Percentiles rank a stretch among this genome's conserved stretches.
Conservation (phyloP, 2,329 filamentous ascomycete genomes). For the Clarireedia homoeocarpa region DNA sequence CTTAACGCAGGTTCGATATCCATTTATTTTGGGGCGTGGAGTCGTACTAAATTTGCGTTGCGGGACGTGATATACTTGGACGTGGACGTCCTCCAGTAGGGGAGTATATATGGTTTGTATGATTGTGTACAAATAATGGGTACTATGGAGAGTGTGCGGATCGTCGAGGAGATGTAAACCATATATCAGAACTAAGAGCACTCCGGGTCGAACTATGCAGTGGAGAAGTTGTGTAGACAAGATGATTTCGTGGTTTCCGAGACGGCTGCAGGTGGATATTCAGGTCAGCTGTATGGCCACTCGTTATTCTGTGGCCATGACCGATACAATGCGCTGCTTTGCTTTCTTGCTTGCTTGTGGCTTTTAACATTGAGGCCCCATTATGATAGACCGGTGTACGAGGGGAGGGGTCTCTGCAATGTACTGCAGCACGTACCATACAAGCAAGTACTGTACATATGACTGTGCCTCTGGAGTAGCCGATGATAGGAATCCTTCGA, state of each 20-base stretch:
- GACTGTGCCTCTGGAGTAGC: conserved; percentile 20
- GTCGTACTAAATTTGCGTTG: conserved; percentile 8
- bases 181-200: background rate
- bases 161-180: background rate
- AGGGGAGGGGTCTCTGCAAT: background rate
- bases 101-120: background rate
- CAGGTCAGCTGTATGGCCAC: background rate
- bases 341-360: conserved; percentile 1
- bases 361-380: conserved; percentile 2
- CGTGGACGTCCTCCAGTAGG: background rate
- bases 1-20: conserved; percentile 4
- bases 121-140: background rate
- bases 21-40: conserved; percentile 8
- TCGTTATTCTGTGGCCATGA: background rate
- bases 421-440: too few relatives aligned
- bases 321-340: background rate
- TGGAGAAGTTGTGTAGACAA: conserved; percentile 1
- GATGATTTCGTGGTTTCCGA: background rate
- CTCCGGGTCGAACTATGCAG: background rate
- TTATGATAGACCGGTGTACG: background rate
- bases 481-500: conserved; percentile 15
- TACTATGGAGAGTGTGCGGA: background rate
- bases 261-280: background rate
- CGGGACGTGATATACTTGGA: conserved; percentile 4
- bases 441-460: background rate